Evolutionary conservation across 2,329 filamentous ascomycete genomes (phyloP).

Genomic region (Aspergillus unguis): DNA sequence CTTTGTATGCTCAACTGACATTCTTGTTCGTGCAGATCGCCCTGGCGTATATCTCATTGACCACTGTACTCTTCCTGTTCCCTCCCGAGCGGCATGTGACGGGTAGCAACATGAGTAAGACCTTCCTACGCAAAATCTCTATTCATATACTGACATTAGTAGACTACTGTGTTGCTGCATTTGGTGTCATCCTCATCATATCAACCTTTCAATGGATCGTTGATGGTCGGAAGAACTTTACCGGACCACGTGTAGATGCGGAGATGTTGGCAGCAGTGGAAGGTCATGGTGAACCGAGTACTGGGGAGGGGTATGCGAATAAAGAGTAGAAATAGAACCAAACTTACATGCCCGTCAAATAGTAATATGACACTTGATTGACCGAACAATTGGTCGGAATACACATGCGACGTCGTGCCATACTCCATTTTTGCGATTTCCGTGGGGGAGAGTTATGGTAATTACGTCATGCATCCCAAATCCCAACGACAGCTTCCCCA

Average conservation of each 20-base stretch:
- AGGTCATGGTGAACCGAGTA: not conserved
- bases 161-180: constrained; percentile 51
- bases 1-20: no score
- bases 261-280: constrained; percentile 24
- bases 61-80: constrained; percentile 72
- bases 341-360: not conserved
- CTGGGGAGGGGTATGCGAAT: not conserved
- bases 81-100: constrained; percentile 65
- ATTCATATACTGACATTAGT: constrained; percentile 2
- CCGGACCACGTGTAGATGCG: constrained; percentile 50
- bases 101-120: constrained; percentile 65
- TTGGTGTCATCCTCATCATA: constrained; percentile 57
- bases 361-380: not conserved
- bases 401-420: not conserved
- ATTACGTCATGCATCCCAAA: constrained; percentile 9
- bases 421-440: not conserved
- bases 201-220: constrained; percentile 58
- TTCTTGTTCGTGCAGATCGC: constrained; percentile 39
- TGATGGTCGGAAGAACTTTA: constrained; percentile 60
- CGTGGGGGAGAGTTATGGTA: not conserved
- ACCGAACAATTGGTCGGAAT: not conserved
- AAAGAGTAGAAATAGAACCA: not conserved
- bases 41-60: constrained; percentile 64
- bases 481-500: not conserved
- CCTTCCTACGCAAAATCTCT: not conserved